Percentiles rank a stretch among this genome's conserved stretches.
Conservation (phyloP, 495 filamentous ascomycete genomes). For the Gamarada debralockiae region DNA sequence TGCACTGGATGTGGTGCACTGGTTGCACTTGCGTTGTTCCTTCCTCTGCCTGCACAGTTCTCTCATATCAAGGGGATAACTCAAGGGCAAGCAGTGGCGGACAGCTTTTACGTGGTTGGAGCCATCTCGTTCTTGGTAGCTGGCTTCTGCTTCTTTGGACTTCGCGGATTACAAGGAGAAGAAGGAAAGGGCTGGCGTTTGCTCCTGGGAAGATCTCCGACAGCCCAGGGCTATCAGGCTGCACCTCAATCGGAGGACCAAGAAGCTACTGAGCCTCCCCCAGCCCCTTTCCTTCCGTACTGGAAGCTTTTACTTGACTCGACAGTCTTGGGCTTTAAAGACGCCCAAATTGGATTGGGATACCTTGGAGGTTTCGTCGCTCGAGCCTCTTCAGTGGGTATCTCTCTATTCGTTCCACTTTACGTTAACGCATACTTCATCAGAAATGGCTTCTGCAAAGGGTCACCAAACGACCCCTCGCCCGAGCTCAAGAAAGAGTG, state of each 20-base stretch:
- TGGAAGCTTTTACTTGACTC: slow-evolving; percentile 56
- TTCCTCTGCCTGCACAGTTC: slow-evolving; percentile 82
- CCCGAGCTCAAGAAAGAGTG: slow-evolving; percentile 78
- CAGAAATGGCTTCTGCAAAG: slow-evolving; percentile 69
- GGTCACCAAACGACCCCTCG: slow-evolving; percentile 50
- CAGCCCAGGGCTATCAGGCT: slow-evolving; percentile 16
- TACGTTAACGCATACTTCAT: slow-evolving; percentile 89
- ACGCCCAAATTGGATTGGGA: slow-evolving; percentile 74
- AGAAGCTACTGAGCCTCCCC: background rate
- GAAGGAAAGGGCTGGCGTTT: slow-evolving; percentile 65
- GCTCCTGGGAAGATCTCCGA: slow-evolving; percentile 36
- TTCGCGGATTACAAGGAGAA: slow-evolving; percentile 74
- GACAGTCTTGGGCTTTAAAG: slow-evolving; percentile 65
- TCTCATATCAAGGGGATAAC: slow-evolving; percentile 58
- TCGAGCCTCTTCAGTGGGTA: slow-evolving; percentile 90
- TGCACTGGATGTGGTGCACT: slow-evolving; percentile 92
- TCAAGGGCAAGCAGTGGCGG: slow-evolving; percentile 62
- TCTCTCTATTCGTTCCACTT: slow-evolving; percentile 90
- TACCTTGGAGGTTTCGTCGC: slow-evolving; percentile 96
- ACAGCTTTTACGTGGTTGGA: slow-evolving; percentile 84
- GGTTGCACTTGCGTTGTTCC: slow-evolving; percentile 72
- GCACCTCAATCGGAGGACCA: background rate
- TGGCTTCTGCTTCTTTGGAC: slow-evolving; percentile 71
- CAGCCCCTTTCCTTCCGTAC: slow-evolving; percentile 36
- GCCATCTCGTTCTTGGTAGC: slow-evolving; percentile 67